Base-by-base conservation (phyloP, 2,329 filamentous ascomycete species). In the Paecilomyces variotii region DNA sequence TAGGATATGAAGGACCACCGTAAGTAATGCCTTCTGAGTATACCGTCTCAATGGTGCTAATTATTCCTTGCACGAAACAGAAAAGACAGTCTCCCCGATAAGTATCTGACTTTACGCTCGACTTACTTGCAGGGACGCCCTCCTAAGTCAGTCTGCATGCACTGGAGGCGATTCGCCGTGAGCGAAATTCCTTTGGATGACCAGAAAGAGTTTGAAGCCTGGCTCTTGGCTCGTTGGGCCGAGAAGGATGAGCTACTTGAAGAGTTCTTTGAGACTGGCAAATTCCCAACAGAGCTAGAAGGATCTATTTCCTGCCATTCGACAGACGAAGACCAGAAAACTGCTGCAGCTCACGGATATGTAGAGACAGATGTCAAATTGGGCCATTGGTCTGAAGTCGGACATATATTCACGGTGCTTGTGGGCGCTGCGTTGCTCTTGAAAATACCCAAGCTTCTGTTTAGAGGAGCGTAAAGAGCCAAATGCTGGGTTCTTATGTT, bases 61-160 rank as follows among this genome's bases (percentile, higher is more conserved):
- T 4, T 51, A 51, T 57, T n/a, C 59, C 51, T 27, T 24, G 3
- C 32, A 19, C 52, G 49, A 34, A 53, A 49, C 67, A 90, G 87
- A 26, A 88, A 87, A 59, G 89, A 87, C 45, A 83, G 88, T 66
- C 97, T 87, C 65, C 92, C 93, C n/a, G 92, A 97, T 71, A 86
- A 95, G 54, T 88, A 90, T 67, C 97, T 95, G 74, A 92, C 90
- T 0, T 80, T 99, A 3, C 84, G 85, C 2, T 91, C 91, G 54
- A 95, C 91, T 3, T 96, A 94, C 70, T 87, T 97, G 62, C 85
- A 94, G 72, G 92, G 94, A 11, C 85, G 90, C 0, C 88, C 92
- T 0, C 94, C 93, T 1, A 96, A 92, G 72, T 96, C 91, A 1
- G 92, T 97, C 68, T 97, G 97, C 74, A 92, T 97, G 79, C 89